Base-by-base conservation (phyloP, 371 early-diverging fungal species). In the Fennellomyces sp. region DNA sequence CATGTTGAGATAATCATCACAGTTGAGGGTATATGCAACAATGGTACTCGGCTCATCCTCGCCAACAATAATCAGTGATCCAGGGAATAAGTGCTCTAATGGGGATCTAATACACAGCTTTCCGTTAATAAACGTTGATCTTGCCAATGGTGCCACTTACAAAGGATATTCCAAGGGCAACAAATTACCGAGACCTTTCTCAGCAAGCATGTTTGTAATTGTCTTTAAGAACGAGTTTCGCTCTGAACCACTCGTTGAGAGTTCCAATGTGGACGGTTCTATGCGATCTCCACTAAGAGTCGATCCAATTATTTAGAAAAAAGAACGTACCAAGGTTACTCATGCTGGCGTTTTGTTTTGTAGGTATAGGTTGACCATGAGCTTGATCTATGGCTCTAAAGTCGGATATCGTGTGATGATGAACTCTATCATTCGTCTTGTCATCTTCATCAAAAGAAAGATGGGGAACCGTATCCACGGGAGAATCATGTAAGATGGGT, bases 1-100 rank as follows among this genome's bases (percentile, higher is more conserved):
- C 53, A 78, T 72, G 15, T 64, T 69, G 7, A 74, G 54, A 38
- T 84, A 87, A 26, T 84, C 81, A 23, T 76, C 70, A 17, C 75
- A 82, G 42, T 73, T 80, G 23, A 97, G 75, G 0, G 96, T 89
- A 66, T 92, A 91, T 0, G 98, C 95, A 57, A 98, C 89, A 56
- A 98, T 94, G 0, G 97, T 95, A 64, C 92, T 93, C 7, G 97
- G 97, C 61, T 97, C 97, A 52, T 94, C 91, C 63, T 97, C 97
- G 29, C 94, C 85, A 2, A 97, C 89, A 30, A 97, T 87, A 31
- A 97, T 86, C 26, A 83, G 79, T 0, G 96, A 96, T 52, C 92
- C 94, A 3, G 88, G 83, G 58, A 96, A 88, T 5, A 97, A 71
- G 66, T 97, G 96, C 52, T 95, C 95, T 2, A 90, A 90, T 3